Evolutionary conservation across 1,139 yeast genomes (phyloP), one percentile per base, ranked within the genome.

Genomic region (Zygotorulaspora mrakii): DNA sequence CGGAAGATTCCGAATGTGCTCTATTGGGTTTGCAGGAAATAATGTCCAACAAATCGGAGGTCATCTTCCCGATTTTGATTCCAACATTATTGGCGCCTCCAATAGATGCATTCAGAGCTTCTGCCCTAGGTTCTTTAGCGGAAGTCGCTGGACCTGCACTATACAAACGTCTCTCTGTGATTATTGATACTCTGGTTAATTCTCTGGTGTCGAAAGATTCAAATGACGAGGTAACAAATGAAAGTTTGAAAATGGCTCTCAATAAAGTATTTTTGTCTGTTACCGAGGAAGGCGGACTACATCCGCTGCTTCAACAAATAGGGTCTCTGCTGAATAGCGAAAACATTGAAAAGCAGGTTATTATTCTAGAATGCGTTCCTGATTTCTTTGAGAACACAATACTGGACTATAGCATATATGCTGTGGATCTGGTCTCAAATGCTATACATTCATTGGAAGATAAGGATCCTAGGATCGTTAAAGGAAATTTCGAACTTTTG

Each of bases 21-120:
- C 73, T 91, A 50, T 72, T 82, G 42, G 98, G 98, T 3, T 72
- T 94, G 52, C 82, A 84, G 65, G 97, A 88, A 60, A 83, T 91
- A 54, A 87, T 94, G 95, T 77, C 94, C 4, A 81, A 89, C 9
- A 85, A 87, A 61, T 76, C 96, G 5, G 94, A 87, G 47, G 80
- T 85, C 2, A 86, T 91, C 45, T 88, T 94, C 89, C 97, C 98
- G 41, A 83, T 87, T 39, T 74, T 91, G 60, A 75, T 91, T 46
- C 97, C 98, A 37, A 77, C 95, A 0, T 72, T 94, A 59, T 71
- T 89, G 57, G 62, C 79, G 7, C 81, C 89, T 7, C 96, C 96
- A 7, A 79, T 91, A 47, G 88, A 87, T 53, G 71, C 78, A 0
- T 81, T 82, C 69, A 88, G 89, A 65, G 95, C 96, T 14, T 73